Evolutionary conservation across 345 rosid species (phyloP), one percentile per base, ranked within the genome.

Genomic region (Raphanus sativus): DNA sequence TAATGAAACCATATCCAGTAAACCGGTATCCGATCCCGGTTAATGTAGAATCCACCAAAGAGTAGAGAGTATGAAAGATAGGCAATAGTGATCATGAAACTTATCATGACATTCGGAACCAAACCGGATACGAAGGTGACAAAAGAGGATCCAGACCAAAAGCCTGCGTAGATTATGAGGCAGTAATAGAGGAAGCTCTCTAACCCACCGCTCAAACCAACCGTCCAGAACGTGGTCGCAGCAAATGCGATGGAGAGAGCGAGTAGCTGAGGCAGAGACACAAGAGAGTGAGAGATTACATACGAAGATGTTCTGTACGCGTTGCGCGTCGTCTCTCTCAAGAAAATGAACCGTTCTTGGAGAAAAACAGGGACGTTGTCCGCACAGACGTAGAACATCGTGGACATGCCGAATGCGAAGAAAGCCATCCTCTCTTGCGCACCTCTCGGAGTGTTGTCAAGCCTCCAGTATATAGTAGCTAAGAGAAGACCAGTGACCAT

Each of bases 101-200:
- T 83, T 29, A 74, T 29, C 30, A 84, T 83, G 30, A 85, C 65
- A 68, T 86, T 77, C 0, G 90, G 85, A 5, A 87, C 52, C 8
- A 83, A n/a, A 8, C 87, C 92, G 10, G 88, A 68, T 11, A 83
- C 26, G 67, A 87, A 85, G 24, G 86, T 80, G 8, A 87, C 86
- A 5, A 73, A 26, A 0, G 98, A 94, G 48, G 88, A 89, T 24
- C 98, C 98, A 0, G 94, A 87, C 98, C 97, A 94, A 69, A 86
- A 84, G 0, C 82, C 62, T 1, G 84, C 82, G 64, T 83, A 83
- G n/a, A 86, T 83, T n/a, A 83, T 76, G 71, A 83, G 70, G 28
- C 76, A 80, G 80, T 83, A 87, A 83, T 78, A 87, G 5, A 71
- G 25, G 79, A 86, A 87, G 16, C 87, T 82, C 6, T 79, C 48